A percentile compares a stretch with the other conserved stretches of the same genome.
Conservation (phyloP, 306 rosid genomes). For the Vicia villosa region DNA sequence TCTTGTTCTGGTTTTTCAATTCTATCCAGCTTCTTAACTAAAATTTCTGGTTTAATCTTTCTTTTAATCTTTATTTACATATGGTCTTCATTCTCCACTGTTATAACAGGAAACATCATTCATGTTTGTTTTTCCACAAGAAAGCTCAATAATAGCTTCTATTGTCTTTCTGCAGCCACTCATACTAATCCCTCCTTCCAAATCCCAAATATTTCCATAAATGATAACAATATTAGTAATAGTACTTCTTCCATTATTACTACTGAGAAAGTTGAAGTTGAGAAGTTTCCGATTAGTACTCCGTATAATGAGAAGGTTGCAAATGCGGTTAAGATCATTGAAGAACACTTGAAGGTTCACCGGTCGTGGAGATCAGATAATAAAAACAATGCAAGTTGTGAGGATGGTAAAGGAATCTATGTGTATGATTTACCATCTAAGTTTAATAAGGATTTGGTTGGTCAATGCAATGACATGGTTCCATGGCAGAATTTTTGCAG, state of each 20-base stretch:
- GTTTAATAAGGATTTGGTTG: constrained; percentile 72
- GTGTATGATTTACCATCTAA: constrained; percentile 76
- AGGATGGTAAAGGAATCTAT: constrained; percentile 57
- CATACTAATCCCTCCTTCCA: constrained; percentile 57
- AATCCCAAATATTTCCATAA: constrained; percentile 43
- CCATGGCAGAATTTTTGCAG: constrained; percentile 66
- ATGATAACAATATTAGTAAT: background rate
- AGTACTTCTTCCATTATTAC: background rate
- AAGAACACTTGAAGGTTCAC: constrained; percentile 55
- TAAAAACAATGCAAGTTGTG: constrained; percentile 45
- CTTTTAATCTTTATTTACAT: constrained; percentile 56
- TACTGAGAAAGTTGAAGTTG: constrained; percentile 9
- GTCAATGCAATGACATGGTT: constrained; percentile 64
- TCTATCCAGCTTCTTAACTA: constrained; percentile 38
- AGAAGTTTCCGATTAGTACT: background rate
- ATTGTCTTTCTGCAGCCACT: constrained; percentile 72
- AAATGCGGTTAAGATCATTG: constrained; percentile 50
- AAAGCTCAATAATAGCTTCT: constrained; percentile 60
- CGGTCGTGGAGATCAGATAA: constrained; percentile 61
- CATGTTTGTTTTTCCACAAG: constrained; percentile 74
- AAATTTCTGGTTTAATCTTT: constrained; percentile 50
- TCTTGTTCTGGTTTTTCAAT: constrained; percentile 27
- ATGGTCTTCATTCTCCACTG: constrained; percentile 67
- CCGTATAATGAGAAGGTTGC: constrained; percentile 46
- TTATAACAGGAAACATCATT: constrained; percentile 62